Evolutionary conservation across 768 basidiomycete genomes (phyloP), one percentile per base, ranked within the genome.

Genomic region (Naganishia randhawae): DNA sequence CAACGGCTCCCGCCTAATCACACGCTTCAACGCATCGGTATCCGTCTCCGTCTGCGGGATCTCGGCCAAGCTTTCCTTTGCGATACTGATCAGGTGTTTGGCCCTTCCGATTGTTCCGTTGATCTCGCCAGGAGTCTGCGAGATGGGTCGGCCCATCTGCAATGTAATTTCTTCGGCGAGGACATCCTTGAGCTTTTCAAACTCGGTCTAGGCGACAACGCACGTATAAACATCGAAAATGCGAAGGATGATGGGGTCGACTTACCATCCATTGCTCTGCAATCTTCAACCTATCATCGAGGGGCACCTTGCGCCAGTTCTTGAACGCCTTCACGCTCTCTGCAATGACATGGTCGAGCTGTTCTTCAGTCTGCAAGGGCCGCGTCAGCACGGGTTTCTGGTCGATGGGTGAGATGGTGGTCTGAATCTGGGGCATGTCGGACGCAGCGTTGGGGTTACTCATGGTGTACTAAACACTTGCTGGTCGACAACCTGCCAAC

Each of bases 81-180:
- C 94, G 71, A 95, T 92, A 54, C 86, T 86, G 61, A 96, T 82
- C 85, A 98, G 85, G 77, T 94, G 90, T 48, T 85, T 82, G 9
- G 92, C 89, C 29, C 95, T 86, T 55, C 89, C 89, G 29, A 95
- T 76, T 50, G 89, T 86, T 0, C 92, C 92, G 31, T 84, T 83
- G 42, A 95, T 83, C 79, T 98, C 95, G 8, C 90, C 90, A 14
- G 86, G 80, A 41, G 83, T 83, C 77, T 93, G 91, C 0, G 86
- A 84, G 55, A 91, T 83, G 0, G 95, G 95, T 51, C 93, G 83
- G 41, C 95, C 95, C 89, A 99, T 97, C 81, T 96, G 91, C 63
- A 87, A 72, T 0, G 92, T 87, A 63, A 97, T 82, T 73, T 97
- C 93, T 35, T 85, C 74, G 0, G 87, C 86, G 16, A 91, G 84